A percentile compares a stretch with the other conserved stretches of the same genome.
These are phyloP conservation scores for Talaromyces sp. DNA, from an alignment of 2,329 filamentous ascomycete species.

Conservation along the genomic window DNA sequence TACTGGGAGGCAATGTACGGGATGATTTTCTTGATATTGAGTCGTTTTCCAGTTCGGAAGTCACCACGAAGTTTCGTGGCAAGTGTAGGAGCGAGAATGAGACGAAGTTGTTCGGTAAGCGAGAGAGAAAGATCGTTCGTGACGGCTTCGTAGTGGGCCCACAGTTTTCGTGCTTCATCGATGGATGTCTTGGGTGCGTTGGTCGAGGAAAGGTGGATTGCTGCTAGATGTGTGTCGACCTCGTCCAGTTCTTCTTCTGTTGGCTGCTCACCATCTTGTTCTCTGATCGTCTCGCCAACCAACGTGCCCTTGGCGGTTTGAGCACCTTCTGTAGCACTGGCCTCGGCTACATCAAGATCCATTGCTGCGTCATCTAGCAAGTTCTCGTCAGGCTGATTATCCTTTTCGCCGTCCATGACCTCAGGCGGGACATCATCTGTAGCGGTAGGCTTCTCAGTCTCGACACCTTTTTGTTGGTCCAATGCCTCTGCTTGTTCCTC, in stretches of 20 bases:
- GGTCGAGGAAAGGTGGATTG: constrained; percentile 66
- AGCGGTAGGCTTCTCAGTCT: constrained; percentile 58
- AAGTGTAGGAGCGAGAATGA: constrained; percentile 91
- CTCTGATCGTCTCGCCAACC: constrained; percentile 27
- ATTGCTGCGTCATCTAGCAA: constrained; percentile 48
- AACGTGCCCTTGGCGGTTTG: constrained; percentile 55
- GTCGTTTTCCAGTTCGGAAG: constrained; percentile 93
- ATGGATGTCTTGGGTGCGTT: constrained; percentile 44
- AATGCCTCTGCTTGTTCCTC: constrained; percentile 83
- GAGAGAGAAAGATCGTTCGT: constrained; percentile 85
- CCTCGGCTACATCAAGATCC: constrained; percentile 33
- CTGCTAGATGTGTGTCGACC: constrained; percentile 58
- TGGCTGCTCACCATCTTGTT: constrained; percentile 39
- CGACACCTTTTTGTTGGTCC: constrained; percentile 84
- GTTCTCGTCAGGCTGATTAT: constrained; percentile 42
- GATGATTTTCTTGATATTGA: constrained; percentile 99
- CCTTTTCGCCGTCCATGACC: constrained; percentile 38
- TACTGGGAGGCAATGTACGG: constrained; percentile 97
- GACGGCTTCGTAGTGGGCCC: constrained; percentile 77
- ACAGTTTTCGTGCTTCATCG: constrained; percentile 67
- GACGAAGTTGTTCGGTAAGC: constrained; percentile 87
- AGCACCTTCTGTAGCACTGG: constrained; percentile 39
- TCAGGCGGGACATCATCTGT: constrained; percentile 59
- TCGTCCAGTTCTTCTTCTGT: constrained; percentile 46
- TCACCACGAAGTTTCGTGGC: constrained; percentile 95